These are phyloP conservation scores for Penicillium brasilianum DNA, from an alignment of 2,329 filamentous ascomycete genomes.

Conservation along the genomic window DNA sequence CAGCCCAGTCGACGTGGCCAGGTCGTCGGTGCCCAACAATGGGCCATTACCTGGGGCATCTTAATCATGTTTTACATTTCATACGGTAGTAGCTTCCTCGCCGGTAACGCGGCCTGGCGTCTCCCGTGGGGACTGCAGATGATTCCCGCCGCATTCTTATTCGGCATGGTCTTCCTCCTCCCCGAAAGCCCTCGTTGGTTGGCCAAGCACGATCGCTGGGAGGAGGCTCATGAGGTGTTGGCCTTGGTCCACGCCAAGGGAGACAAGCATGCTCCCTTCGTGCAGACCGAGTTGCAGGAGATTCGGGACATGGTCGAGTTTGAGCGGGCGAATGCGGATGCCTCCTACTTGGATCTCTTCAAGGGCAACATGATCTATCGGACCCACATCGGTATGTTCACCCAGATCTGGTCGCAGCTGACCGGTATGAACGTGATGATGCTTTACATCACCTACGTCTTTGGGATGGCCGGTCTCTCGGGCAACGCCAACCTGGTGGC, in stretches of 20 bases:
- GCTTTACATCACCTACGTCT: conserved; percentile 70
- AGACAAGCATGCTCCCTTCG: conserved; percentile 67
- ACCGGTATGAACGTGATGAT: conserved; percentile 79
- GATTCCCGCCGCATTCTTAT: conserved; percentile 64
- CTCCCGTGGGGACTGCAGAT: conserved; percentile 71
- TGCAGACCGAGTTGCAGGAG: conserved; percentile 71
- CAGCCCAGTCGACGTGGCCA: conserved; percentile 61
- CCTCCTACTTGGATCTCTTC: conserved; percentile 73
- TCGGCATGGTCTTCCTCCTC: conserved; percentile 56
- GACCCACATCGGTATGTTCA: conserved; percentile 72
- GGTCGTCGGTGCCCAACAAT: conserved; percentile 74
- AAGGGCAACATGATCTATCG: conserved; percentile 74
- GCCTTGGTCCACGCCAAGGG: conserved; percentile 67
- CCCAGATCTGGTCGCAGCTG: conserved; percentile 76
- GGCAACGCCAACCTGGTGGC: conserved; percentile 67
- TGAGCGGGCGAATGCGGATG: conserved; percentile 71
- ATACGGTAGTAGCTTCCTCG: conserved; percentile 65
- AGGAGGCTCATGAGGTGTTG: conserved; percentile 58
- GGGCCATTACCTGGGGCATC: conserved; percentile 74
- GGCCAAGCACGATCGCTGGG: conserved; percentile 64
- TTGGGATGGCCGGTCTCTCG: conserved; percentile 70
- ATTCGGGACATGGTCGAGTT: conserved; percentile 76
- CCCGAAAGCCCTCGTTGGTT: conserved; percentile 69
- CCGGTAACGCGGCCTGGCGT: conserved; percentile 63
- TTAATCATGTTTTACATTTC: conserved; percentile 72